Evolutionary conservation across 495 filamentous ascomycete genomes (phyloP), one percentile per base, ranked within the genome.

Genomic region (Penicillium argentinense): DNA sequence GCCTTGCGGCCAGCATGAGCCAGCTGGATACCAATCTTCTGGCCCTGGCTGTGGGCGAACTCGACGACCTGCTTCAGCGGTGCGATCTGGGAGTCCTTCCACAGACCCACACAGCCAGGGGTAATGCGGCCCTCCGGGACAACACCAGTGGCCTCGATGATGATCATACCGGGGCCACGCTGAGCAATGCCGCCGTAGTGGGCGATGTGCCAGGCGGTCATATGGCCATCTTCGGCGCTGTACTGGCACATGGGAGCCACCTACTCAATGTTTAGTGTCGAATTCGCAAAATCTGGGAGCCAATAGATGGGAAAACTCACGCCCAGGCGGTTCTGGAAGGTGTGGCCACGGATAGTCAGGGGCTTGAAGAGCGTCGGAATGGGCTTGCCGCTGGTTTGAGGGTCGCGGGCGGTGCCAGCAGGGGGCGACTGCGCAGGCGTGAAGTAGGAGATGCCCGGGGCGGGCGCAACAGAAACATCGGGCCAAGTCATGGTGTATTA

Each of bases 1-100:
- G 84, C 85, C 61, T 92, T 92, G 13, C 88, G 72, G 1, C 88
- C 88, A 2, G 87, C 86, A 56, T 93, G 88, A 11, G 70, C 85
- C 5, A 92, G 62, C 67, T 93, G 88, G 47, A 92, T 82, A 32
- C 75, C 87, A 34, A 88, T 81, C 52, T 84, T 82, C 63, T 84
- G 83, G 56, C 71, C 69, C 64, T 91, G 88, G 50, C 73, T 77
- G 63, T 91, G 86, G 4, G 78, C 81, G 52, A 90, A 89, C 32
- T 89, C 84, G 21, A 82, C 71, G 39, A 86, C 72, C 13, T 76
- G 66, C 51, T 72, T 74, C 44, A 91, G 53, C 1, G 75, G 77
- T 19, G 68, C 80, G 52, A 89, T 80, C 47, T 91, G 88, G 1
- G 70, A 74, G 59, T 92, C 88, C 36, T 81, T 72, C 88, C 87